These are phyloP conservation scores for Phytophthora hybrid DNA, from an alignment of 352 stramenopile species.

Conservation along the genomic window DNA sequence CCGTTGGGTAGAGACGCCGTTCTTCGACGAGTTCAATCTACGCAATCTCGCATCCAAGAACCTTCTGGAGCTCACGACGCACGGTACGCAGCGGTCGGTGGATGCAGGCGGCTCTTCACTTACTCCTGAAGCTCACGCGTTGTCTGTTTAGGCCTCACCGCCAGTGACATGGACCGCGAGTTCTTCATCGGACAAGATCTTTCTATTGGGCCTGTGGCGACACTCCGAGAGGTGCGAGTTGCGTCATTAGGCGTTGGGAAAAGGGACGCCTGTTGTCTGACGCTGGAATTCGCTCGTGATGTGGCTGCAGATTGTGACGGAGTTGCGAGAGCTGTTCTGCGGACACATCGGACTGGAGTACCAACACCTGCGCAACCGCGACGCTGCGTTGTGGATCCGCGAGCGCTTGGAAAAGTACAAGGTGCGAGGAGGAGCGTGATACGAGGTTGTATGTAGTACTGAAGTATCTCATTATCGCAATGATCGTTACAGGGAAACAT, in stretches of 20 bases:
- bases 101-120: neutral
- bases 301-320: slow-evolving; percentile 90
- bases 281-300: slow-evolving; percentile 38
- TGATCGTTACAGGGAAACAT: slow-evolving; percentile 40
- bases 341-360: slow-evolving; percentile 98
- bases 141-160: slow-evolving; percentile 79
- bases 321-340: slow-evolving; percentile 97
- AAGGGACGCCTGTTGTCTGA: neutral
- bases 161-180: slow-evolving; percentile 89
- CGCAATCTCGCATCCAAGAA: slow-evolving; percentile 84
- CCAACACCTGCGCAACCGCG: slow-evolving; percentile 96
- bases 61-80: slow-evolving; percentile 82
- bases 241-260: neutral
- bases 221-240: slow-evolving; percentile 60
- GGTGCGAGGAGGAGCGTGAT: slow-evolving; percentile 20
- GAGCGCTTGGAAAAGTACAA: slow-evolving; percentile 76
- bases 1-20: slow-evolving; percentile 84
- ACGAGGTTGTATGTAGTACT: neutral
- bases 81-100: slow-evolving; percentile 46
- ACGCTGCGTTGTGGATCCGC: slow-evolving; percentile 89
- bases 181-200: slow-evolving; percentile 94
- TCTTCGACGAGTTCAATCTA: slow-evolving; percentile 91
- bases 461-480: neutral
- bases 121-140: neutral
- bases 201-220: slow-evolving; percentile 83